Evolutionary conservation across 805 yeast species (phyloP), one percentile per base, ranked within the genome.

Genomic region (Metschnikowia proteae): DNA sequence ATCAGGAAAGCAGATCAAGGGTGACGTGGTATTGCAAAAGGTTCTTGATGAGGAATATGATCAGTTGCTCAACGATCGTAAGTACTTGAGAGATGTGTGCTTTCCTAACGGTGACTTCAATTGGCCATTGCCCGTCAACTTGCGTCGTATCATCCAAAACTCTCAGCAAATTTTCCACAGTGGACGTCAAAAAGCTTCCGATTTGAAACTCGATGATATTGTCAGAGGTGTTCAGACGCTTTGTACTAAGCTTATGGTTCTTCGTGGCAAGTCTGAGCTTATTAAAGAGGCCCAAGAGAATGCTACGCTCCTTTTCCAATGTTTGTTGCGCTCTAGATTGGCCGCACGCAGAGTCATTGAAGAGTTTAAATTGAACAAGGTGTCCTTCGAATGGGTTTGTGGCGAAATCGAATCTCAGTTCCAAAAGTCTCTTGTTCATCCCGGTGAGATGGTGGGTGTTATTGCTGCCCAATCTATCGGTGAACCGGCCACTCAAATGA

Each of bases 401-500:
- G 97, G 97, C 65, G 96, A 92, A 65, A 81, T 94, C 55, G 97
- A 91, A 64, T 81, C 94, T 30, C 97, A 91, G 68, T 94, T 92
- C 74, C 89, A 89, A 57, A 87, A 85, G 68, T 83, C 97, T 6
- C 76, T 88, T 65, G 97, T 90, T 39, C 92, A 91, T 54, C 96
- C 98, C 3, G 97, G 97, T 78, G 97, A 91, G 67, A 91, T 91
- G 97, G 97, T 91, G 50, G 97, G 97, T 76, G 96, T 91, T 45
- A 80, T 91, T 62, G 97, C 97, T 46, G 97, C 97, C 2, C 97
- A 91, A 66, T 88, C 97, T 38, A 94, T 94, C 74, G 99, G 99
- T 73, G 99, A 92, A 65, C 99, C 99, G 23, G 99, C 98, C 66
- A 94, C 99, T 0, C 99, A 94, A 73, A 94, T 94, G 99, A 94